Conservation (phyloP, 2,329 filamentous ascomycete species). For the Trichoderma aggressivum region DNA sequence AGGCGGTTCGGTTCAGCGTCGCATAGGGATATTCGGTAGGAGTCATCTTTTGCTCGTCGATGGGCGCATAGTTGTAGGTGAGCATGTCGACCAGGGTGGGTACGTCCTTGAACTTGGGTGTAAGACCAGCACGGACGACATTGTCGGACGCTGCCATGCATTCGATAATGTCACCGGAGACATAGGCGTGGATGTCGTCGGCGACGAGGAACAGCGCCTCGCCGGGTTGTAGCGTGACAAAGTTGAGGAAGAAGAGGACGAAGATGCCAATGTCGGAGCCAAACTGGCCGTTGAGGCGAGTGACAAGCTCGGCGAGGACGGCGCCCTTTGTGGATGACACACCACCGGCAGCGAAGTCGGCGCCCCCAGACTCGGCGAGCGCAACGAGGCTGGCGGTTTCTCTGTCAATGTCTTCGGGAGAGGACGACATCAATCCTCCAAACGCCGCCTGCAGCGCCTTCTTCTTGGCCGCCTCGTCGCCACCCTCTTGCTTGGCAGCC, state of each 20-base stretch:
- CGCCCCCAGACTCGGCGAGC: constrained; percentile 64
- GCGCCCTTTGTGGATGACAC: constrained; percentile 64
- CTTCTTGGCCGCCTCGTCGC: constrained; percentile 64
- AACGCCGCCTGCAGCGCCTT: constrained; percentile 73
- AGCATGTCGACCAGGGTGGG: constrained; percentile 83
- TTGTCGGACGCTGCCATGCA: constrained; percentile 99
- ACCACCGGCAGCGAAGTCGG: constrained; percentile 71
- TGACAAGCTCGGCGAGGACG: constrained; percentile 72
- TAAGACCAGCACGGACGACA: constrained; percentile 94
- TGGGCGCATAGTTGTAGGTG: constrained; percentile 93
- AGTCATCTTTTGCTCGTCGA: constrained; percentile 89
- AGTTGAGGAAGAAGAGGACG: constrained; percentile 96
- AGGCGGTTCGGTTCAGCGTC: constrained; percentile 75
- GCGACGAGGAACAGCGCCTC: constrained; percentile 96
- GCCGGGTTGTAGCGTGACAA: constrained; percentile 79
- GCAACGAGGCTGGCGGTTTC: constrained; percentile 68
- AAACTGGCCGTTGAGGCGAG: constrained; percentile 77
- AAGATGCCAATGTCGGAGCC: constrained; percentile 89
- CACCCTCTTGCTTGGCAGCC: constrained; percentile 40
- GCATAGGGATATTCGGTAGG: constrained; percentile 83
- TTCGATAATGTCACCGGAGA: constrained; percentile 92
- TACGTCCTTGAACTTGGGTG: constrained; percentile 97
- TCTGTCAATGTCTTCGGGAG: constrained; percentile 50
- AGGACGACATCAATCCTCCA: constrained; percentile 74
- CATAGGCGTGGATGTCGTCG: constrained; percentile 95